Evolutionary conservation across 1,284 basidiomycete genomes (phyloP), one percentile per base, ranked within the genome.

Genomic region (Ceratobasidium sp.): DNA sequence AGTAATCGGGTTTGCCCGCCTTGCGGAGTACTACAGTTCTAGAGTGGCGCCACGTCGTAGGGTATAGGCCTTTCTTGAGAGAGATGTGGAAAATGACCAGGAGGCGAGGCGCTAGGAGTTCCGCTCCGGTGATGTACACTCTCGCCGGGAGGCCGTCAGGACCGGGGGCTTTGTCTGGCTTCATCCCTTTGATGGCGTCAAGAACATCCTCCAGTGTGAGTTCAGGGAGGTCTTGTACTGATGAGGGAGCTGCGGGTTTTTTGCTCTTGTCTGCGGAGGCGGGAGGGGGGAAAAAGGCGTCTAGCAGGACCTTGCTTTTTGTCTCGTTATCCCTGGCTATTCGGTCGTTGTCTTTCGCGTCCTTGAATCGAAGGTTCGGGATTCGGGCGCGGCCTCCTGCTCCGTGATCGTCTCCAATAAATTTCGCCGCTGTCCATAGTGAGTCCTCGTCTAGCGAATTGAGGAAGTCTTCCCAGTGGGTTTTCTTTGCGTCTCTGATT

Each of bases 81-180:
- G 82, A 62, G 2, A 82, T 84, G 4, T 75, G 64, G 82, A 82
- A 73, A 80, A 77, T 0, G 82, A 78, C 2, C 85, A 80, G 2
- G 81, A 82, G 0, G 85, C 83, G 2, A 84, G 84, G 0, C 81
- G 62, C 64, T 81, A 84, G 2, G 84, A 83, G 48, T 82, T 82
- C 1, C 83, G 79, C 0, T 71, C 17, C 6, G 77, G 40, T 66
- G 85, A 85, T 84, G 28, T 44, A 42, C 38, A 57, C 23, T 0
- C 83, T 73, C 42, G 86, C 85, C 0, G 84, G 83, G 10, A 86
- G 84, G 2, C 81, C 81, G 38, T 84, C 84, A 0, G 80, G 81
- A 0, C 84, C 83, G 5, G 80, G 80, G 6, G 84, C 85, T 66
- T 86, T 86, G 79, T 82, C 80, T 0, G 82, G 83, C 12, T 79